Conservation (phyloP, 1,284 basidiomycete genomes). For the Tilletia caries region DNA sequence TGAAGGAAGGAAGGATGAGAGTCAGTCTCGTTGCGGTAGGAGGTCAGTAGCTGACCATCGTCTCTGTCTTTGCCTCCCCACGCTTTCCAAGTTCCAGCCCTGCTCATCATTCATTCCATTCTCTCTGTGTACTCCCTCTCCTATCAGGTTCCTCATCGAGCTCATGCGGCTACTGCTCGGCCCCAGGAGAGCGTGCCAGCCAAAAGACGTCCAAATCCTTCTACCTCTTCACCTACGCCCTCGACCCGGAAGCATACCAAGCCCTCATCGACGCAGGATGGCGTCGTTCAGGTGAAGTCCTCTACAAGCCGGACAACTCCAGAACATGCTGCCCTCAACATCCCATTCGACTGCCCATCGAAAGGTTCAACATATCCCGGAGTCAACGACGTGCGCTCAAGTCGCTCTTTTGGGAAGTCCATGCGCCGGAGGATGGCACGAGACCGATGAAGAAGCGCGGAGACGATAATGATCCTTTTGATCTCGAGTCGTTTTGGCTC, state of each 20-base stretch:
- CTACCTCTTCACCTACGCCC: slow-evolving; percentile 19
- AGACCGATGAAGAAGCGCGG: slow-evolving; percentile 16
- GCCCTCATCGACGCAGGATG: slow-evolving; percentile 43
- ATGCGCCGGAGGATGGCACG: neutral
- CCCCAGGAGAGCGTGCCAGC: neutral
- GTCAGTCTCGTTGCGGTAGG: neutral
- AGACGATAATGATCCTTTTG: slow-evolving; percentile 8
- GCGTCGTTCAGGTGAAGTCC: slow-evolving; percentile 43
- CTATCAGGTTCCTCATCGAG: neutral
- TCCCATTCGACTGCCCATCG: slow-evolving; percentile 34
- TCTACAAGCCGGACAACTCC: slow-evolving; percentile 47
- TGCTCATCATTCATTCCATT: too few species aligned
- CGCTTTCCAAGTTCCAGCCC: neutral
- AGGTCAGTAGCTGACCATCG: neutral
- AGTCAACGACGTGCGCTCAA: slow-evolving; percentile 32
- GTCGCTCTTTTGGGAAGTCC: slow-evolving; percentile 31
- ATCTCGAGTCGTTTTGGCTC: slow-evolving; percentile 16
- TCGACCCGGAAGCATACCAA: slow-evolving; percentile 42
- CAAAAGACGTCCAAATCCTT: neutral
- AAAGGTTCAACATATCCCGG: slow-evolving; percentile 24
- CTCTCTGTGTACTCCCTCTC: neutral
- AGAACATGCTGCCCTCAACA: slow-evolving; percentile 48
- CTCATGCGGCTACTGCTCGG: slow-evolving; percentile 2
- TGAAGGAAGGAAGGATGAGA: neutral
- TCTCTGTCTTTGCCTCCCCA: neutral